Percentiles rank a stretch among this genome's conserved stretches.
These are phyloP conservation scores for Ochromonas danica DNA, from an alignment of 108 stramenopile genomes.

Conservation along the genomic window DNA sequence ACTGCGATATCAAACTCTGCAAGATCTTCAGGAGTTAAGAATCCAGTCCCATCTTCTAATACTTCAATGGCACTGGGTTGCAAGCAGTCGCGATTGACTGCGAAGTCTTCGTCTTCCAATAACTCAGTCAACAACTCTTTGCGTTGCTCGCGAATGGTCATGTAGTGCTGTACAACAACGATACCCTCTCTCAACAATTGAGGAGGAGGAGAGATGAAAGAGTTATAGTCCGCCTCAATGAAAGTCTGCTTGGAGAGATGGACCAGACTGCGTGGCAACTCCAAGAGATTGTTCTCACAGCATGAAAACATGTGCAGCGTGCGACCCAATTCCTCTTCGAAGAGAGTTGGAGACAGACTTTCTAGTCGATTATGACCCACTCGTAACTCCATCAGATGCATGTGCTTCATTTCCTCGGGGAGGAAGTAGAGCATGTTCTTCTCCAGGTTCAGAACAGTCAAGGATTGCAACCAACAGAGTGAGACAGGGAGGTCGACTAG, in stretches of 20 bases:
- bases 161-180: conserved; percentile 37
- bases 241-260: background rate
- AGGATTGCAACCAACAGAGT: conserved; percentile 21
- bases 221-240: conserved; percentile 44
- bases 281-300: conserved; percentile 41
- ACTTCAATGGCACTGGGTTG: conserved; percentile 39
- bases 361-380: conserved; percentile 40
- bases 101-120: conserved; percentile 38
- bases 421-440: conserved; percentile 37
- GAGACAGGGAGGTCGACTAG: conserved; percentile 34
- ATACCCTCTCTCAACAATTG: conserved; percentile 37
- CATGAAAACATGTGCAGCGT: conserved; percentile 33
- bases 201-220: conserved; percentile 44
- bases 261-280: conserved; percentile 36
- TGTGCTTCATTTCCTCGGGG: conserved; percentile 20
- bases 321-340: background rate
- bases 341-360: conserved; percentile 31
- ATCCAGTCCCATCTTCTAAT: conserved; percentile 43
- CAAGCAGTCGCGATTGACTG: background rate
- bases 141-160: conserved; percentile 28
- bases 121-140: conserved; percentile 27
- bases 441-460: conserved; percentile 34
- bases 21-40: conserved; percentile 45
- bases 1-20: conserved; percentile 38
- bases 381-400: conserved; percentile 34